phyloP scores from a whole-genome alignment of 139 green algal genomes.

The Coccomyxa sp. region DNA sequence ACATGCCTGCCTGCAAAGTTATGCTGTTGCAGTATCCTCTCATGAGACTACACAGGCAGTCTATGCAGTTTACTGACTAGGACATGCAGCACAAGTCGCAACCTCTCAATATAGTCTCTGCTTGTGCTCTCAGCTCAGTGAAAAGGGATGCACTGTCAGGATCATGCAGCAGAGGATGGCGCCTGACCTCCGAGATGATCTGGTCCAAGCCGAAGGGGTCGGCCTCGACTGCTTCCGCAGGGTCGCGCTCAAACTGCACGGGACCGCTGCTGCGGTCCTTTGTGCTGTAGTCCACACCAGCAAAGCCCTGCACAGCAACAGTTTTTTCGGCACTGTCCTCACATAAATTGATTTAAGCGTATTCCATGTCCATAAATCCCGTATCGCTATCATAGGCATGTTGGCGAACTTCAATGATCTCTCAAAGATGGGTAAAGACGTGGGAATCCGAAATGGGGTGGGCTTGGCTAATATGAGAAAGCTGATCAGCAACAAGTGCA shows the following conservation, averaged over 20 bases:
- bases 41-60: background rate
- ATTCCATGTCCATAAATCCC: no score
- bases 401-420: no score
- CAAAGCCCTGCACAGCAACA: conserved; percentile 62
- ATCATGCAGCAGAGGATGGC: background rate
- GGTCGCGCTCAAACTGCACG: conserved; percentile 88
- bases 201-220: conserved; percentile 95
- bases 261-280: conserved; percentile 31
- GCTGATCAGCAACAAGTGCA: no score
- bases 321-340: no score
- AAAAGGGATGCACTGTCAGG: background rate
- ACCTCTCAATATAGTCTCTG: background rate
- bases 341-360: no score
- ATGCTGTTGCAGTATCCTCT: no score
- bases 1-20: background rate
- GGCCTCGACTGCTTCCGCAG: conserved; percentile 70
- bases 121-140: conserved; percentile 6
- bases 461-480: no score
- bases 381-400: no score
- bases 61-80: background rate
- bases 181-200: conserved; percentile 74
- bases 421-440: no score
- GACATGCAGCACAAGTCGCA: background rate
- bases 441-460: no score
- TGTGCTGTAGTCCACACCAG: conserved; percentile 49